Evolutionary conservation across 2,329 filamentous ascomycete species (phyloP), one percentile per base, ranked within the genome.

Genomic region (Botrytis sinoallii): DNA sequence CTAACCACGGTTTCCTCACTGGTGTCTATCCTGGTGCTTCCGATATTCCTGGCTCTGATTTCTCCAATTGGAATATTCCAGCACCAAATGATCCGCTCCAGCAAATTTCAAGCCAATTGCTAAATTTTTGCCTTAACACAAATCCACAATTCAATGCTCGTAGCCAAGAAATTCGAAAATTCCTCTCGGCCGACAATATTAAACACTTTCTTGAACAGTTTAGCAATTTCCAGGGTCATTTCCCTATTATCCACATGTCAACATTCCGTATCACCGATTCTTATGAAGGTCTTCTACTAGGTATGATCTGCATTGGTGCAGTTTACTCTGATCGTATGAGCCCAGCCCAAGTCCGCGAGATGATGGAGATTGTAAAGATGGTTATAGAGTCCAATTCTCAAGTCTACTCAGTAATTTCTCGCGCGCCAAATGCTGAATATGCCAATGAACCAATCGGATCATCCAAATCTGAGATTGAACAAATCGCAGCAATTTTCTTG

Each of bases 231-330:
- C 90, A 93, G 81, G 87, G 88, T 75, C 92, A 94, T 81, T 93
- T 92, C 84, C 89, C 91, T 32, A 86, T 92, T 77, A 86, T 94
- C 70, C 91, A 94, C 79, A 86, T 91, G 81, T 88, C 91, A 52
- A 92, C 91, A 14, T 93, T 94, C 82, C 87, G 89, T 79, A 87
- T 92, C 71, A 85, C 87, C 75, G 86, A 90, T 75, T 88, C 89
- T 65, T 90, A 91, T 80, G 89, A 90, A 75, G 90, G 90, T 76
- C 85, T 94, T 75, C 84, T 93, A 68, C 86, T 92, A 74, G 86
- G 87, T 75, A 92, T 94, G 85, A 89, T 92, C 79, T 93, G 90
- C 80, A 86, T 93, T 78, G 92, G 92, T 55, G 91, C 92, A 59
- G 92, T 92, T 73, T 94, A 94, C 82, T 93, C 92, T 70, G 86